Conservation (phyloP, 1,284 basidiomycete genomes). For the Austroboletus niveus region DNA sequence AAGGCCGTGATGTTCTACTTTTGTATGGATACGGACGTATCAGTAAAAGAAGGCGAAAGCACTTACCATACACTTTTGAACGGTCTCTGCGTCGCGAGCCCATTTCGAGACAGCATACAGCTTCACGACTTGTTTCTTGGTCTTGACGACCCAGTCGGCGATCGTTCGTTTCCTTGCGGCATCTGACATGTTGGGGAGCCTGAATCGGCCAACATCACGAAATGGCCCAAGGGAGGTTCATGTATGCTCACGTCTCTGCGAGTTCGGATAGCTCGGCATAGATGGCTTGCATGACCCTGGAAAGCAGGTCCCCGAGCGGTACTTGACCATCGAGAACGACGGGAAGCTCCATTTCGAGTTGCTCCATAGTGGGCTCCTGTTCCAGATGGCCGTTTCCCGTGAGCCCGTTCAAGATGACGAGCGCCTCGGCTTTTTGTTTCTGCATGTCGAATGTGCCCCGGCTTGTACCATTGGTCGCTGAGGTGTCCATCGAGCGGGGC, state of each 20-base stretch:
- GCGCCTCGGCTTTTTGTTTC: slow-evolving; percentile 30
- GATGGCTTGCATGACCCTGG: slow-evolving; percentile 73
- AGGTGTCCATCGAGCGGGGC: slow-evolving; percentile 14
- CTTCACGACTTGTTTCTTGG: slow-evolving; percentile 88
- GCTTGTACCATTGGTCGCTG: slow-evolving; percentile 13
- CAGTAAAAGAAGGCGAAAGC: background rate
- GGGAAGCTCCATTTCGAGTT: slow-evolving; percentile 74
- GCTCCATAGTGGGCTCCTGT: slow-evolving; percentile 45
- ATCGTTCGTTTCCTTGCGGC: slow-evolving; percentile 77
- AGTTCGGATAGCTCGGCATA: slow-evolving; percentile 83
- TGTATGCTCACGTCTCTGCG: slow-evolving; percentile 73
- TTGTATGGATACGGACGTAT: slow-evolving; percentile 3
- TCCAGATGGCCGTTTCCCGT: slow-evolving; percentile 36
- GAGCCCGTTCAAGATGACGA: slow-evolving; percentile 31
- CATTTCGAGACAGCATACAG: slow-evolving; percentile 83
- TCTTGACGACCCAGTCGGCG: slow-evolving; percentile 85
- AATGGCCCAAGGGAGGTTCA: background rate
- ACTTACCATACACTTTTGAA: slow-evolving; percentile 81
- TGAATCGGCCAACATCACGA: slow-evolving; percentile 30
- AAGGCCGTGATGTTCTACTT: slow-evolving; percentile 79
- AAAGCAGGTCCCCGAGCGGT: slow-evolving; percentile 71
- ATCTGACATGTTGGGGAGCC: slow-evolving; percentile 83
- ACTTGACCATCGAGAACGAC: slow-evolving; percentile 75
- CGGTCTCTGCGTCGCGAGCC: slow-evolving; percentile 75
- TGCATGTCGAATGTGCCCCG: slow-evolving; percentile 24